Conservation (phyloP, 164 flowering plant genomes). For the Sedum album region DNA sequence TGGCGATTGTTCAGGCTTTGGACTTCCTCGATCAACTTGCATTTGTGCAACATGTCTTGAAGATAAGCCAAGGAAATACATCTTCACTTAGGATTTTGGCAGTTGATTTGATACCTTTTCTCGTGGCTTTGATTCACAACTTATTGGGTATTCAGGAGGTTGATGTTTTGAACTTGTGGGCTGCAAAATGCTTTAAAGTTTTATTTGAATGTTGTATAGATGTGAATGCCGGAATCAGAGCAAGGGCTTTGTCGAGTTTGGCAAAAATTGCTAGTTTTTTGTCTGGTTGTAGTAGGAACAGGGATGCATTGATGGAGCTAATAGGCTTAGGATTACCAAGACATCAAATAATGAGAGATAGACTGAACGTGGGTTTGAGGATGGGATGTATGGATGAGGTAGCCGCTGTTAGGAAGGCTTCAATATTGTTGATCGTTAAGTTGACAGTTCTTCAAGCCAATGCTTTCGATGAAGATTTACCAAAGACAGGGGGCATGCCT, state of each 20-base stretch:
- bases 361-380: conserved; percentile 46
- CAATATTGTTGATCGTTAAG: conserved; percentile 65
- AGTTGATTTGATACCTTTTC: conserved; percentile 53
- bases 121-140: conserved; percentile 37
- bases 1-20: conserved; percentile 59
- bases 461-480: conserved; percentile 44
- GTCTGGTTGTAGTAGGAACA: conserved; percentile 21
- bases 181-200: conserved; percentile 52
- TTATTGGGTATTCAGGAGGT: conserved; percentile 28
- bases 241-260: conserved; percentile 70
- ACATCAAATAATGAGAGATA: conserved; percentile 15
- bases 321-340: conserved; percentile 32
- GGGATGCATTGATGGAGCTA: conserved; percentile 32
- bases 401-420: conserved; percentile 85
- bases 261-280: conserved; percentile 55
- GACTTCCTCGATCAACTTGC: conserved; percentile 50
- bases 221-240: conserved; percentile 48
- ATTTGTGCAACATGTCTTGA: conserved; percentile 65
- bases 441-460: conserved; percentile 44
- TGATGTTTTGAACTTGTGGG: conserved; percentile 38
- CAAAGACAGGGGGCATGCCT: conserved; percentile 72
- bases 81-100: conserved; percentile 55
- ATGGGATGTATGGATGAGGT: conserved; percentile 85
- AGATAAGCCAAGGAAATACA: conserved; percentile 63
- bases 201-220: conserved; percentile 71